phyloP scores from a whole-genome alignment of 2,329 filamentous ascomycete species.

The Beauveria asiatica region DNA sequence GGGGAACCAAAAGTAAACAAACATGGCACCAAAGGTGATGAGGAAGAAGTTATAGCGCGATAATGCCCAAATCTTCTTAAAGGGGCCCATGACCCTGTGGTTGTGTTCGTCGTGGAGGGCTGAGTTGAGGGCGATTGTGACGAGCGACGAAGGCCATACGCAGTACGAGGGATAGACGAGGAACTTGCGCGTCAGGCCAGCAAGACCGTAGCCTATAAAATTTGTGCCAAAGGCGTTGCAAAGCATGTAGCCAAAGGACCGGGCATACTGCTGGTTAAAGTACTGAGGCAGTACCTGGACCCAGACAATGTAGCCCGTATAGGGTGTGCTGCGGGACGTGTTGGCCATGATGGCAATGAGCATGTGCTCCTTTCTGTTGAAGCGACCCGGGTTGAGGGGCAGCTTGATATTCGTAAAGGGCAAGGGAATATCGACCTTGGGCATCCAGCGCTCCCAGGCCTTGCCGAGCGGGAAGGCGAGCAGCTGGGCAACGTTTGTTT shows the following conservation, averaged over 20 bases:
- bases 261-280: constrained; percentile 36
- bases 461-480: constrained; percentile 29
- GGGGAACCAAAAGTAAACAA: constrained; percentile 42
- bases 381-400: constrained; percentile 37
- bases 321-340: constrained; percentile 32
- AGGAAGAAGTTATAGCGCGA: constrained; percentile 34
- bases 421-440: constrained; percentile 17
- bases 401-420: constrained; percentile 24
- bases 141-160: constrained; percentile 39
- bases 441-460: constrained; percentile 26
- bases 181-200: constrained; percentile 34
- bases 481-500: constrained; percentile 29
- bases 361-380: constrained; percentile 44
- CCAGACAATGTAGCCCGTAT: constrained; percentile 36
- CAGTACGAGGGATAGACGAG: constrained; percentile 37
- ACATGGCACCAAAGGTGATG: constrained; percentile 31
- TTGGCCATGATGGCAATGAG: constrained; percentile 46
- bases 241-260: constrained; percentile 35
- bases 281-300: constrained; percentile 33
- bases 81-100: constrained; percentile 20
- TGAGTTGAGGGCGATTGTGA: constrained; percentile 34
- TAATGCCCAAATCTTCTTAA: constrained; percentile 25
- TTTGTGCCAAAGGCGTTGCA: constrained; percentile 37
- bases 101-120: constrained; percentile 29
- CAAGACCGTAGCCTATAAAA: constrained; percentile 40